A percentile compares a stretch with the other conserved stretches of the same genome.
phyloP scores from a whole-genome alignment of 306 rosid species.

The Rosa multiflora region DNA sequence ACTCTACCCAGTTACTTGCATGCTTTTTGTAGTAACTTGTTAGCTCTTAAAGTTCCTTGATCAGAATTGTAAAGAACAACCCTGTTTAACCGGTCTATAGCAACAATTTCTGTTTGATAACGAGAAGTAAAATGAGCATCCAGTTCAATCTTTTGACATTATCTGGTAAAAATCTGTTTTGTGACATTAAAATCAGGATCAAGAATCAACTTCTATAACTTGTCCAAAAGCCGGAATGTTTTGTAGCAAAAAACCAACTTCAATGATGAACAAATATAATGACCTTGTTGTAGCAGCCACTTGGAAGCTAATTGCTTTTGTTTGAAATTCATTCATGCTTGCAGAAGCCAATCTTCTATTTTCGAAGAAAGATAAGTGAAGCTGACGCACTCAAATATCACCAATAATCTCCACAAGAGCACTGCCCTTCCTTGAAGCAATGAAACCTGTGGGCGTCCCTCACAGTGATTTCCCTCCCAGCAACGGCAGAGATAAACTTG shows the following conservation, averaged over 20 bases:
- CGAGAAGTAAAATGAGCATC: background rate
- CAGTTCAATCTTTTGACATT: background rate
- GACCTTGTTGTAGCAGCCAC: background rate
- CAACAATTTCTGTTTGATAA: background rate
- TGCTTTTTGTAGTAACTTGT: background rate
- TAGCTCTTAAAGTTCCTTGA: background rate
- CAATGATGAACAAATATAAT: background rate
- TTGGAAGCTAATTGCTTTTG: background rate
- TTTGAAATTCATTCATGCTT: background rate
- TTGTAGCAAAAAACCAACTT: background rate
- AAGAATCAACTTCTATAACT: background rate
- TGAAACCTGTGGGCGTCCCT: constrained; percentile 80
- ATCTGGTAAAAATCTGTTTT: background rate
- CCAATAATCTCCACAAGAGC: constrained; percentile 90
- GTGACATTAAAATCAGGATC: background rate
- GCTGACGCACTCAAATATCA: constrained; percentile 17
- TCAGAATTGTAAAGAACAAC: background rate
- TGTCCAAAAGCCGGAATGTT: background rate
- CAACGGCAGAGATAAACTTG: constrained; percentile 58
- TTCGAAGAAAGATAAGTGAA: background rate
- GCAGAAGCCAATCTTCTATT: background rate
- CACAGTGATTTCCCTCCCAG: constrained; percentile 72
- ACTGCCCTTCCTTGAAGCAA: constrained; percentile 64
- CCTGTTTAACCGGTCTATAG: background rate
- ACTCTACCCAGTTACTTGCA: background rate